Conservation (phyloP, 139 green algal genomes). For the Micromonas pusilla region DNA sequence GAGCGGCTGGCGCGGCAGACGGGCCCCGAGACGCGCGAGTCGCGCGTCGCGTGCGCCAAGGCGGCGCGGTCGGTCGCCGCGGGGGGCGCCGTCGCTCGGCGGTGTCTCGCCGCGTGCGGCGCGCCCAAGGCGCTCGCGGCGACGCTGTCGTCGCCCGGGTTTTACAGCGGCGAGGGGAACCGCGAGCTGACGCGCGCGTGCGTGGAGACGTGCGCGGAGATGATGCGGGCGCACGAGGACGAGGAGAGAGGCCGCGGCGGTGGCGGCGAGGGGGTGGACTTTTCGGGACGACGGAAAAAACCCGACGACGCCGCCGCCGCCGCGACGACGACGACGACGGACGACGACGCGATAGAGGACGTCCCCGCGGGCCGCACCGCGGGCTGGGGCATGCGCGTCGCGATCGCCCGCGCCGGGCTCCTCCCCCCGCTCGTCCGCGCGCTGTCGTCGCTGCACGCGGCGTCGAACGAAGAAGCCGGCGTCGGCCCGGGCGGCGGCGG, state of each 20-base stretch:
- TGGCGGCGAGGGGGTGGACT: background rate
- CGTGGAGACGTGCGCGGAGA: background rate
- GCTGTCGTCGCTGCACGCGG: background rate
- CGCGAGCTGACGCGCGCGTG: background rate
- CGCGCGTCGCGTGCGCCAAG: background rate
- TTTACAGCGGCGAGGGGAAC: background rate
- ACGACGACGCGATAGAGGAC: background rate
- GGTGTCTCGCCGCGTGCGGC: constrained; percentile 3
- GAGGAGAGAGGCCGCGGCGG: too few relatives aligned
- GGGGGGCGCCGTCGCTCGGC: background rate
- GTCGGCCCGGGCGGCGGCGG: background rate
- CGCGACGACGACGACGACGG: background rate
- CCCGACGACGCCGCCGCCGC: too few relatives aligned
- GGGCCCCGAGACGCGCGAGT: too few relatives aligned
- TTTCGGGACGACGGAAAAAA: too few relatives aligned
- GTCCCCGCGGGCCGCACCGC: too few relatives aligned
- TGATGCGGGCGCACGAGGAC: background rate
- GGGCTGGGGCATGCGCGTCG: background rate
- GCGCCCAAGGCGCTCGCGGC: background rate
- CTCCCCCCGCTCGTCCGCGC: background rate
- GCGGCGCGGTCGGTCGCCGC: background rate
- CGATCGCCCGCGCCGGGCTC: background rate
- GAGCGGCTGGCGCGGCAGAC: too few relatives aligned
- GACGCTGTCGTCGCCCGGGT: background rate
- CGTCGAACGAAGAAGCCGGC: background rate